Conservation (phyloP, 2,329 filamentous ascomycete species). For the Colletotrichum tamarilloi region DNA sequence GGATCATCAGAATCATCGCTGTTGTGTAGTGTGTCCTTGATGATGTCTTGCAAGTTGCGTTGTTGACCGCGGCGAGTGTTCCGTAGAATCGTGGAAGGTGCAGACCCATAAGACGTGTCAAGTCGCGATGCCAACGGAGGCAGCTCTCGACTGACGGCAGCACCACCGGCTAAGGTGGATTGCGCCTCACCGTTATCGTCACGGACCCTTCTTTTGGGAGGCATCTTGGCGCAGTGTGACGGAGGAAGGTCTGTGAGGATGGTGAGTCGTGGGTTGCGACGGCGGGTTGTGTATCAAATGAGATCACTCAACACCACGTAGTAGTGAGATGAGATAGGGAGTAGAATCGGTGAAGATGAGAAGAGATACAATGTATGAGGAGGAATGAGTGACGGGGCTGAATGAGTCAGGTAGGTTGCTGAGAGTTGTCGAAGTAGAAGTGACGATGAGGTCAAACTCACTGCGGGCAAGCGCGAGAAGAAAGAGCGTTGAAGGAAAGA, state of each 20-base stretch:
- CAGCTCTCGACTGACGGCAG: conserved; percentile 37
- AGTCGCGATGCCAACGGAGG: conserved; percentile 38
- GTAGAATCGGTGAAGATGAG: background rate
- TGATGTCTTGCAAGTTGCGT: conserved; percentile 36
- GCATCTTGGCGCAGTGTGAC: conserved; percentile 24
- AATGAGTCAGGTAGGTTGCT: background rate
- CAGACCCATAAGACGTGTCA: conserved; percentile 40
- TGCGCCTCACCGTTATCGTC: conserved; percentile 13
- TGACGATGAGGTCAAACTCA: background rate
- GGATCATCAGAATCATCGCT: conserved; percentile 6
- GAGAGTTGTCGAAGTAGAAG: background rate
- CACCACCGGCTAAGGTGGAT: conserved; percentile 17
- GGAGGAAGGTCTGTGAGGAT: background rate
- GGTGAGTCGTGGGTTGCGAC: background rate
- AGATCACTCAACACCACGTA: background rate
- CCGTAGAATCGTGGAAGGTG: conserved; percentile 34
- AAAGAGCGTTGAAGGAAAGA: conserved; percentile 18
- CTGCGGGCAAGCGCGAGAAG: conserved; percentile 7
- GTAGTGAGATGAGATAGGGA: background rate
- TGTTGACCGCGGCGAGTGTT: conserved; percentile 38
- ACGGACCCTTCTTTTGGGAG: conserved; percentile 25
- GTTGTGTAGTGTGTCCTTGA: conserved; percentile 36
- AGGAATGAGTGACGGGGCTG: background rate
- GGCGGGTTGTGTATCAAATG: conserved; percentile 8
- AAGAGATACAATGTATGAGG: background rate